phyloP scores from a whole-genome alignment of 176 grass and related monocot genomes.

The Carex pumila region DNA sequence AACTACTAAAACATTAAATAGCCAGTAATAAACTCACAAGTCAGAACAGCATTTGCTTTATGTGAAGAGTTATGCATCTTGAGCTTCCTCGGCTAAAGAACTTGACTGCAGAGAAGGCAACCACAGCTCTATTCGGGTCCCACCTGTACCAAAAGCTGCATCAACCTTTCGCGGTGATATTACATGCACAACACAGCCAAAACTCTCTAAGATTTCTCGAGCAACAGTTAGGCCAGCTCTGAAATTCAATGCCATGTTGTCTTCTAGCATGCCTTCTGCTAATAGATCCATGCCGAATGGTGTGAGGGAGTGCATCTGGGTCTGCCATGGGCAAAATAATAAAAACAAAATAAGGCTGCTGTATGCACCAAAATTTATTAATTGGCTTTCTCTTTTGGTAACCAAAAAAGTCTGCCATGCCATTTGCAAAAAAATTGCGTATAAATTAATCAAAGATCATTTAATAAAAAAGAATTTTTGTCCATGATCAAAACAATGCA shows the following conservation, averaged over 20 bases:
- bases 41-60: not conserved
- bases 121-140: slow-evolving; percentile 65
- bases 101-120: slow-evolving; percentile 42
- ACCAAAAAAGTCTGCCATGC: not conserved
- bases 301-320: slow-evolving; percentile 55
- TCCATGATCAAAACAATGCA: not conserved
- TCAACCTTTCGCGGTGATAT: slow-evolving; percentile 47
- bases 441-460: not conserved
- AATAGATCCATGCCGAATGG: slow-evolving; percentile 62
- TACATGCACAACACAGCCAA: slow-evolving; percentile 64
- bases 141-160: slow-evolving; percentile 40
- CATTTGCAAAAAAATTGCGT: not conserved
- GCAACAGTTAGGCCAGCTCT: slow-evolving; percentile 60
- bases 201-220: slow-evolving; percentile 61
- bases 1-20: not conserved
- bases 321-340: slow-evolving; percentile 25
- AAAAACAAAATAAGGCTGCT: not conserved
- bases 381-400: not conserved
- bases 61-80: slow-evolving; percentile 2
- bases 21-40: not conserved
- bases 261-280: slow-evolving; percentile 50
- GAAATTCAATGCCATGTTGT: slow-evolving; percentile 83
- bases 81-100: not conserved
- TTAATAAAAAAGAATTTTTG: not conserved
- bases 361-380: not conserved